phyloP scores from a whole-genome alignment of 345 rosid species.

The Toxicodendron radicans region DNA sequence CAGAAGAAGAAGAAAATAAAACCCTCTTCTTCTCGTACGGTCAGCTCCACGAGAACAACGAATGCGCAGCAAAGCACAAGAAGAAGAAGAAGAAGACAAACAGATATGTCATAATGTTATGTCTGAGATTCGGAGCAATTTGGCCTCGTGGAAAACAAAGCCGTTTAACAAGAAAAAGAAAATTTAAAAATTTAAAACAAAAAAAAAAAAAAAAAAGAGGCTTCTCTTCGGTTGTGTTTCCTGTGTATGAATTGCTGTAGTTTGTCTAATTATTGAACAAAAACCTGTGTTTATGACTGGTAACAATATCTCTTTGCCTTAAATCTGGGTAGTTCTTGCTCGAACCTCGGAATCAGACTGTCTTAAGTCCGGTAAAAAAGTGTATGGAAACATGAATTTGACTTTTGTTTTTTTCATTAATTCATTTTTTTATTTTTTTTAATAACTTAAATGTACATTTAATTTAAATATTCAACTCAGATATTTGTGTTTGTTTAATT shows the following conservation, averaged over 20 bases:
- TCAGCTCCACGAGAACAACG: not conserved
- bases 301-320: too few species aligned
- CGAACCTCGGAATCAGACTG: too few species aligned
- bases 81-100: not conserved
- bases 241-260: not conserved
- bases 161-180: not conserved
- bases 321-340: too few species aligned
- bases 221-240: not conserved
- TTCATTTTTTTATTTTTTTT: too few species aligned
- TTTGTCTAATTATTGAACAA: not conserved
- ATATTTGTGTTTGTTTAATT: too few species aligned
- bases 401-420: too few species aligned
- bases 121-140: not conserved
- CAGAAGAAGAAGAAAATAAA: not conserved
- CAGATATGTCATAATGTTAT: not conserved
- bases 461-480: too few species aligned
- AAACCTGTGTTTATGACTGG: too few species aligned
- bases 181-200: too few species aligned
- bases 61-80: not conserved
- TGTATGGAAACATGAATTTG: too few species aligned
- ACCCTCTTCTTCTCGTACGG: not conserved
- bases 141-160: slow-evolving; percentile 27
- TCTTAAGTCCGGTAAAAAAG: too few species aligned
- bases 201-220: not conserved
- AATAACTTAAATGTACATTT: too few species aligned